Base-by-base conservation (phyloP, 2,329 filamentous ascomycete genomes). In the Zymoseptoria brevis region DNA sequence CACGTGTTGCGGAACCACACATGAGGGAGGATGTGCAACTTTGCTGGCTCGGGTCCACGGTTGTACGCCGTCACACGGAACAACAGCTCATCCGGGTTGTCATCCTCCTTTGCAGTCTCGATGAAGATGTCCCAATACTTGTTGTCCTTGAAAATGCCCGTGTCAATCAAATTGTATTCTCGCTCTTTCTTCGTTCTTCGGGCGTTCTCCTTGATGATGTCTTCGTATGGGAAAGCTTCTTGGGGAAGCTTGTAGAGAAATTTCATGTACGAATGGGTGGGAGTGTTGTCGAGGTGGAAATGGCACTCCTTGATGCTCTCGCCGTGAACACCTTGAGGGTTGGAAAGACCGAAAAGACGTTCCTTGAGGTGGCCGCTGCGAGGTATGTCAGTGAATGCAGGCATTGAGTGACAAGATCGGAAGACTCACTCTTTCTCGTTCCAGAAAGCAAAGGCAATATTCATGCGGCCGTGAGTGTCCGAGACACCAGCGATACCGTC, bases 11-110 rank as follows among this genome's bases (percentile, higher is more conserved):
- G 86, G 79, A 96, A 97, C 90, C 92, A 96, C 56, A 96, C 85
- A 61, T 97, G 94, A 8, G 93, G 93, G 50, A 96, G 79, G 69
- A 97, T 96, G 75, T 97, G 94, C 57, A 97, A 79, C 21, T 91
- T 92, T 13, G 94, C 93, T 13, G 90, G 85, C 56, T 96, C 90
- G 6, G 90, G 89, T 16, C 94, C 93, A 67, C 94, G 85, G 72
- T 97, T 97, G 87, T 94, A 97, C 51, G 92, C 93, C 9, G 93
- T 96, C 51, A 97, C 88, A 69, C 94, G 89, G 78, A 96, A 97
- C 29, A 96, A 80, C 11, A 97, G 79, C 76, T 96, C 90, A 26
- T 97, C 92, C 21, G 90, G 87, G 68, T 96, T 88, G 62, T 96
- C 86, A n/a, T 83, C 82, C 73, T 96, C 93, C 76, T 97, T 97